Conservation (phyloP, 768 basidiomycete species). For the Termitomyces eurrhizus region DNA sequence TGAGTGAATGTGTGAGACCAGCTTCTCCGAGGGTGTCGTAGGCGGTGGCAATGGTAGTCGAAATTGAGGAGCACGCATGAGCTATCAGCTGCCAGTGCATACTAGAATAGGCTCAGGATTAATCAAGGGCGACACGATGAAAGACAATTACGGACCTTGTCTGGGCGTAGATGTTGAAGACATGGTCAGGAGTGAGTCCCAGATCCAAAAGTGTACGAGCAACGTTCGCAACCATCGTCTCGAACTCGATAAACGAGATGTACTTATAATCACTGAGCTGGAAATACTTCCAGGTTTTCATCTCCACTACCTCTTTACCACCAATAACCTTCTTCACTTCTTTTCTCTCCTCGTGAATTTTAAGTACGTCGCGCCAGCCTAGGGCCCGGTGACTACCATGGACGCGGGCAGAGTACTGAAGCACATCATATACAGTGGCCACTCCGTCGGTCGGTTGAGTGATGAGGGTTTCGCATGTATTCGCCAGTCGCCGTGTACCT, state of each 20-base stretch:
- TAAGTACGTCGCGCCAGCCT: slow-evolving; percentile 74
- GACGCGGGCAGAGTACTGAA: slow-evolving; percentile 68
- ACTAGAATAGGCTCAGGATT: slow-evolving; percentile 29
- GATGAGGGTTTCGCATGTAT: slow-evolving; percentile 55
- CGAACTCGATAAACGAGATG: slow-evolving; percentile 67
- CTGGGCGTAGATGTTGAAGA: slow-evolving; percentile 88
- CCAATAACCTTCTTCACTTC: slow-evolving; percentile 79
- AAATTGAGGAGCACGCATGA: slow-evolving; percentile 75
- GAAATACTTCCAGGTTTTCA: slow-evolving; percentile 96
- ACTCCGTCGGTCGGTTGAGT: slow-evolving; percentile 69
- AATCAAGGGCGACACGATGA: slow-evolving; percentile 7
- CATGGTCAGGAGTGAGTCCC: slow-evolving; percentile 62
- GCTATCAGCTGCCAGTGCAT: slow-evolving; percentile 86
- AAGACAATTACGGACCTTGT: slow-evolving; percentile 55
- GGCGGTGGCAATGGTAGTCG: slow-evolving; percentile 85
- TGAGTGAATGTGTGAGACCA: slow-evolving; percentile 87
- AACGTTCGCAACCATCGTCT: slow-evolving; percentile 57
- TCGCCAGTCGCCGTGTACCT: slow-evolving; percentile 52
- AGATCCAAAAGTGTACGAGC: slow-evolving; percentile 71
- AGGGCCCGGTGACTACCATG: slow-evolving; percentile 73
- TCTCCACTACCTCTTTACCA: slow-evolving; percentile 80
- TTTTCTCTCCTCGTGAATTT: slow-evolving; percentile 81
- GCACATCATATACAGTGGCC: slow-evolving; percentile 75
- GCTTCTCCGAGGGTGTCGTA: slow-evolving; percentile 93
- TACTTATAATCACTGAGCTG: slow-evolving; percentile 88